phyloP scores from a whole-genome alignment of 768 basidiomycete genomes.

The Suillus weaverae region DNA sequence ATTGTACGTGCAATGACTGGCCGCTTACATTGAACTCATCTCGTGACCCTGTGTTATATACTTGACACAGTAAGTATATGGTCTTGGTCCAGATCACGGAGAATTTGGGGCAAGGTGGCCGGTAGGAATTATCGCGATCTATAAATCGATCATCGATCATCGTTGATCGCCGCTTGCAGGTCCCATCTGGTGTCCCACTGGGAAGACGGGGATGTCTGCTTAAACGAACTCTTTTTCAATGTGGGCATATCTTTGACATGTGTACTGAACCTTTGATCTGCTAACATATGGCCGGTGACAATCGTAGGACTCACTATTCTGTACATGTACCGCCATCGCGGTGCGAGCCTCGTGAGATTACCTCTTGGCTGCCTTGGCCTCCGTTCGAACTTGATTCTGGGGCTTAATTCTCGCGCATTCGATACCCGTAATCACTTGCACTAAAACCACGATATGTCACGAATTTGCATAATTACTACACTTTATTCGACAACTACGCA shows the following conservation, averaged over 20 bases:
- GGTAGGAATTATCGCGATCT: constrained; percentile 45
- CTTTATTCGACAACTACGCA: not conserved
- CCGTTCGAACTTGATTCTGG: not conserved
- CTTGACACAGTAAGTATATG: constrained; percentile 69
- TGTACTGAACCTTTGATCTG: constrained; percentile 7
- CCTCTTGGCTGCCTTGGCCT: not conserved
- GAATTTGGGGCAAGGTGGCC: constrained; percentile 82
- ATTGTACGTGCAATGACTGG: constrained; percentile 58
- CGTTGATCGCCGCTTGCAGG: constrained; percentile 37
- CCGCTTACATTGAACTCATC: constrained; percentile 11
- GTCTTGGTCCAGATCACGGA: constrained; percentile 84
- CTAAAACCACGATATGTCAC: constrained; percentile 7
- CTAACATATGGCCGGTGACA: constrained; percentile 2
- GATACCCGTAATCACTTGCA: constrained; percentile 20
- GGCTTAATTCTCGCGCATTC: constrained; percentile 4
- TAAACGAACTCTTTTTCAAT: constrained; percentile 78
- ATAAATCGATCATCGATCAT: constrained; percentile 8
- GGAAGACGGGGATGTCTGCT: constrained; percentile 81
- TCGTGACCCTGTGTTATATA: constrained; percentile 5
- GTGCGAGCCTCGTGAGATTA: constrained; percentile 44
- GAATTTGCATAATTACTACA: constrained; percentile 2
- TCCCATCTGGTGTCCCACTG: constrained; percentile 84
- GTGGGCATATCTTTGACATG: constrained; percentile 43
- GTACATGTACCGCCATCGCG: constrained; percentile 64
- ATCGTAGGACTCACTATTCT: constrained; percentile 67